Percentiles rank a stretch among this genome's conserved stretches.
Evolutionary conservation across 352 stramenopile genomes (phyloP).

Genomic region (Globisporangium sylvaticum): DNA sequence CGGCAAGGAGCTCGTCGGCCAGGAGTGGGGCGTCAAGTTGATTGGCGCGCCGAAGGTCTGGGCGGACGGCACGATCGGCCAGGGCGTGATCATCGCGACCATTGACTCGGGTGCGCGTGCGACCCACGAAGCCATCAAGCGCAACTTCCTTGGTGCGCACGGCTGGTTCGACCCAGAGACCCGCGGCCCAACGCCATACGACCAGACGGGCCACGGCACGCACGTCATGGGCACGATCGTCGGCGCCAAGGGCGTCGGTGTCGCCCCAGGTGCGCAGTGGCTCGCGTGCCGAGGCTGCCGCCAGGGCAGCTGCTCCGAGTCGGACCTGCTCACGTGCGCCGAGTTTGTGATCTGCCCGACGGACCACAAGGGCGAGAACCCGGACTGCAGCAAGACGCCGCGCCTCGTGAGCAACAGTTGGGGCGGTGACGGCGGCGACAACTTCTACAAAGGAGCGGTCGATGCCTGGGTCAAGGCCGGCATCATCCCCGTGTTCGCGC

Average conservation of each 20-base stretch:
- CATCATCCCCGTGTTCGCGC: slow-evolving; percentile 22
- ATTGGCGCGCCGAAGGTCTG: not conserved
- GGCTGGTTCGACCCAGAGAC: no score
- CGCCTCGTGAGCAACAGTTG: slow-evolving; percentile 1
- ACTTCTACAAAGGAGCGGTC: slow-evolving; percentile 14
- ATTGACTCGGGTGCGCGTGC: not conserved
- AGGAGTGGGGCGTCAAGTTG: not conserved
- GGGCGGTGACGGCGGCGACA: slow-evolving; percentile 12
- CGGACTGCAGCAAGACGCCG: slow-evolving; percentile 14
- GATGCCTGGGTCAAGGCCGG: slow-evolving; percentile 20
- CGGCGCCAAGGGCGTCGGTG: slow-evolving; percentile 11
- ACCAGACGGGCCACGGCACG: slow-evolving; percentile 1
- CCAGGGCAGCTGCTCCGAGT: no score
- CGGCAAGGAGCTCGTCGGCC: not conserved
- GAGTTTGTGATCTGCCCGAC: slow-evolving; percentile 17
- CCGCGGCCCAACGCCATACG: no score
- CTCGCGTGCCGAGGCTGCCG: no score
- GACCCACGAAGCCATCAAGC: not conserved
- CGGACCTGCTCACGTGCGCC: no score
- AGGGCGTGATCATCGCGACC: not conserved
- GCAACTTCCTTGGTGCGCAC: no score
- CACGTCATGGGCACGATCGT: slow-evolving; percentile 16
- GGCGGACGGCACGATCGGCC: not conserved
- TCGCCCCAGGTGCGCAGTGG: slow-evolving; percentile 5
- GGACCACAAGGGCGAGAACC: slow-evolving; percentile 15